Percentiles rank a stretch among this genome's conserved stretches.
These are phyloP conservation scores for Exsudoporus frostii DNA, from an alignment of 768 basidiomycete genomes.

Conservation along the genomic window DNA sequence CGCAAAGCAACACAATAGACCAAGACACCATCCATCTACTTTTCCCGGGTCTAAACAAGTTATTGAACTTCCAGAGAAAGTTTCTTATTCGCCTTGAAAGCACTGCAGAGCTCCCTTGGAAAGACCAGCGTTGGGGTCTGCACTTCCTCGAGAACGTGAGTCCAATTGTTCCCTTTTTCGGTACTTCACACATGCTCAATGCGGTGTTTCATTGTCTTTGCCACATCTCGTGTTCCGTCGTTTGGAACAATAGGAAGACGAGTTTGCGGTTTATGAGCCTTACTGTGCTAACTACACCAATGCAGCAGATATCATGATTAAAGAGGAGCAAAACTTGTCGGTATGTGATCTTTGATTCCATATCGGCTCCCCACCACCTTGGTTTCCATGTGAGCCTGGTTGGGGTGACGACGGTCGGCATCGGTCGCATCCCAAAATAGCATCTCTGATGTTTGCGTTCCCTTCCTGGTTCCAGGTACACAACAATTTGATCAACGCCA, in stretches of 20 bases:
- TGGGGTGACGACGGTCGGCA: conserved; percentile 25
- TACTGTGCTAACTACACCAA: conserved; percentile 95
- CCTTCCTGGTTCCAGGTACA: conserved; percentile 48
- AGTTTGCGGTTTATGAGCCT: conserved; percentile 94
- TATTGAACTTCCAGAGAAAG: conserved; percentile 94
- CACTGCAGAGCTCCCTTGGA: conserved; percentile 78
- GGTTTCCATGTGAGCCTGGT: conserved; percentile 18
- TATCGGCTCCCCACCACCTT: neutral
- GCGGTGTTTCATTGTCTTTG: conserved; percentile 42
- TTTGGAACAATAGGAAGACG: conserved; percentile 79
- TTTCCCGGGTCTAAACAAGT: conserved; percentile 91
- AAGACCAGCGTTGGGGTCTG: conserved; percentile 84
- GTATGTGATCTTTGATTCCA: conserved; percentile 47
- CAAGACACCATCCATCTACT: conserved; percentile 95
- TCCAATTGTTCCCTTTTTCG: conserved; percentile 8
- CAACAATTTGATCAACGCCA: conserved; percentile 83
- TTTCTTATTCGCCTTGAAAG: conserved; percentile 89
- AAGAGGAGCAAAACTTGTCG: conserved; percentile 80
- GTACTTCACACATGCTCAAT: conserved; percentile 32
- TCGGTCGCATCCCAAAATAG: conserved; percentile 17
- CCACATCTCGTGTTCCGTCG: conserved; percentile 1
- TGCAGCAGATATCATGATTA: conserved; percentile 80
- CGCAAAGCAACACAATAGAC: conserved; percentile 81
- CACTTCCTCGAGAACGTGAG: conserved; percentile 82
- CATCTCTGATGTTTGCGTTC: conserved; percentile 12